Percentiles rank a stretch among this genome's conserved stretches.
Conservation (phyloP, 108 stramenopile species). For the Discostella stelligeroides region DNA sequence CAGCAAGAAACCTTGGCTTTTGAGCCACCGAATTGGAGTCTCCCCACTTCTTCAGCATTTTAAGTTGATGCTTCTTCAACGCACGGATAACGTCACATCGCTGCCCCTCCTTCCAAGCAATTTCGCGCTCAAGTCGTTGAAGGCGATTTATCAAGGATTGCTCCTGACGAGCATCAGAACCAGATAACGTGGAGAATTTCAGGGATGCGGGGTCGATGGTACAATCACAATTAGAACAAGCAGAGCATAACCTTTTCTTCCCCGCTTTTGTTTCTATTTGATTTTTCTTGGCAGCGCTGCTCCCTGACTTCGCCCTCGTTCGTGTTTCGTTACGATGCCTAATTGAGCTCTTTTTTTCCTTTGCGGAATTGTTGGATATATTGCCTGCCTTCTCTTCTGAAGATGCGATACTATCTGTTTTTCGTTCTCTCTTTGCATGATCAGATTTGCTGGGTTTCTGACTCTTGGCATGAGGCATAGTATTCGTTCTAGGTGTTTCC, state of each 20-base stretch:
- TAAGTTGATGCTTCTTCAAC: slow-evolving; percentile 33
- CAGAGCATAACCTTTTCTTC: slow-evolving; percentile 21
- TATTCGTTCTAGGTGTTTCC: neutral
- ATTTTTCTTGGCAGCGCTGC: neutral
- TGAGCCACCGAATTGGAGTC: slow-evolving; percentile 7
- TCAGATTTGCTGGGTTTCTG: neutral
- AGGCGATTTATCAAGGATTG: slow-evolving; percentile 38
- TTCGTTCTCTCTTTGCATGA: slow-evolving; percentile 5
- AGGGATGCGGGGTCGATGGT: slow-evolving; percentile 11
- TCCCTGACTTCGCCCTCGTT: slow-evolving; percentile 3
- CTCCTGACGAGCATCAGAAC: slow-evolving; percentile 39
- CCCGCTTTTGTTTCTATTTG: neutral
- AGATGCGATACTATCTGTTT: neutral
- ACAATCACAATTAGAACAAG: slow-evolving; percentile 38
- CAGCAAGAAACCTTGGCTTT: slow-evolving; percentile 37
- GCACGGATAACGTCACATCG: slow-evolving; percentile 29
- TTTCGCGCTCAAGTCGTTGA: slow-evolving; percentile 35
- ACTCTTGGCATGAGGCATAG: neutral
- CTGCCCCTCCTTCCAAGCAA: slow-evolving; percentile 32
- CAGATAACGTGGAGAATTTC: slow-evolving; percentile 26
- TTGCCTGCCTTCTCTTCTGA: neutral
- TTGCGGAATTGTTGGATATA: neutral
- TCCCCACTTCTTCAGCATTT: slow-evolving; percentile 33
- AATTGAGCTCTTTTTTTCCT: neutral
- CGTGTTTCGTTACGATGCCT: neutral